Base-by-base conservation (phyloP, 192 early-diverging fungal genomes). In the Coemansia sp. region DNA sequence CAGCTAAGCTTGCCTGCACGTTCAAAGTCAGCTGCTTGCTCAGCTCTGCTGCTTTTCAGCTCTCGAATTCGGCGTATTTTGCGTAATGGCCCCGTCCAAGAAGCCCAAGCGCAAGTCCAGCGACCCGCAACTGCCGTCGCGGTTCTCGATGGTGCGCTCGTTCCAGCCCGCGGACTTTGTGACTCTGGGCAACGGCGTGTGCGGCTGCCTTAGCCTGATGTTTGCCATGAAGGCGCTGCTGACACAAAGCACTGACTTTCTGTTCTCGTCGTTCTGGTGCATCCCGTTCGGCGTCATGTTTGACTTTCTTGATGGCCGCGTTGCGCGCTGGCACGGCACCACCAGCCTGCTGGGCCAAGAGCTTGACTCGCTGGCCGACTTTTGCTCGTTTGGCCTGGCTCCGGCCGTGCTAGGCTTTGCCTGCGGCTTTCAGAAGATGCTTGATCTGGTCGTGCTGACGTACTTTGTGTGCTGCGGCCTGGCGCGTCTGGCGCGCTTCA, bases 401-500 rank as follows among this genome's bases (percentile, higher is more conserved):
- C 89, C 90, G 3, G 89, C 89, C n/a, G 85, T 83, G 2, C 73
- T 92, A 8, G 92, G 83, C 7, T 94, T 90, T 61, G 84, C 85
- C 30, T 81, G 90, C 44, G 93, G 93, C 10, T 86, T 95, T 70
- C 89, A 90, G 52, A 87, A 86, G 14, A 81, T 83, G 61, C 61
- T 90, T 17, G 93, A 95, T 62, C 79, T 85, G 12, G 62, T 85
- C 5, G 77, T 91, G 3, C 71, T 95, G 53, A 81, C 84, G 0
- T 87, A 90, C 70, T 95, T 95, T 84, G 86, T 95, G 17, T 86
- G 82, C 40, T 91, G 89, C 50, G 89, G 87, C 23, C 85, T 91
- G 55, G 85, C 93, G 20, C 83, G 93, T 22, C 70, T 95, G 31
- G 93, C 91, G 1, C 73, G 91, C 11, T 95, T 84, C 76, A 95